Evolutionary conservation across 2,329 filamentous ascomycete species (phyloP).

Genomic region (Tolypocladium guangdongense): DNA sequence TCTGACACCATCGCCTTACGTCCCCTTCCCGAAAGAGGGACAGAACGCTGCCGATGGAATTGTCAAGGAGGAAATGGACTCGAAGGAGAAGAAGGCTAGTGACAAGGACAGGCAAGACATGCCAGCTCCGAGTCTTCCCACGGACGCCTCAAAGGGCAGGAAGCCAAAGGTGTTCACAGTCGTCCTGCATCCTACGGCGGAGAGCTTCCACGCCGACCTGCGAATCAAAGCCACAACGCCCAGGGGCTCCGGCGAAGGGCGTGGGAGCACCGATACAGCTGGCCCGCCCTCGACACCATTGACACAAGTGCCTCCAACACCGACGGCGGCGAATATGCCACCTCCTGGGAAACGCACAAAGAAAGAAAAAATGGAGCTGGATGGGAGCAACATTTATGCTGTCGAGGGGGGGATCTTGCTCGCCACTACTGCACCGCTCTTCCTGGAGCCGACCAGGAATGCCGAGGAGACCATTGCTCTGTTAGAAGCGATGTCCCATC

Average conservation of each 20-base stretch:
- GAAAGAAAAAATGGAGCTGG: conserved; percentile 62
- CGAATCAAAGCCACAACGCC: conserved; percentile 66
- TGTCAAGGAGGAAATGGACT: conserved; percentile 25
- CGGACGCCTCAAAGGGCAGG: conserved; percentile 28
- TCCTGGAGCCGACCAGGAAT: conserved; percentile 64
- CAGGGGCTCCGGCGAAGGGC: conserved; percentile 29
- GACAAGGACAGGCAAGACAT: conserved; percentile 49
- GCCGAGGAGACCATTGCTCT: conserved; percentile 59
- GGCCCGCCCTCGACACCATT: conserved; percentile 60
- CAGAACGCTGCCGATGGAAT: conserved; percentile 20
- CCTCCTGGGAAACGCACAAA: conserved; percentile 59
- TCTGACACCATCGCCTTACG: conserved; percentile 79
- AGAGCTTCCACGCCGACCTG: conserved; percentile 66
- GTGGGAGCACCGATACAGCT: conserved; percentile 24
- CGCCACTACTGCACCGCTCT: conserved; percentile 62
- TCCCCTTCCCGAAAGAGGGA: conserved; percentile 58
- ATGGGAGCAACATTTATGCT: conserved; percentile 59
- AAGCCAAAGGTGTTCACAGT: conserved; percentile 63
- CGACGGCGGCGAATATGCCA: conserved; percentile 47
- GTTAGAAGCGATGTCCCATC: conserved; percentile 61
- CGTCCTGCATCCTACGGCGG: conserved; percentile 74
- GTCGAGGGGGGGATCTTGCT: conserved; percentile 69
- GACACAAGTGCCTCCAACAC: conserved; percentile 47
- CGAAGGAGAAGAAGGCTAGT: conserved; percentile 14
- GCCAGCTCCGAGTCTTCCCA: conserved; percentile 37